phyloP scores from a whole-genome alignment of 192 early-diverging fungal genomes.

The Umbelopsis sp. region DNA sequence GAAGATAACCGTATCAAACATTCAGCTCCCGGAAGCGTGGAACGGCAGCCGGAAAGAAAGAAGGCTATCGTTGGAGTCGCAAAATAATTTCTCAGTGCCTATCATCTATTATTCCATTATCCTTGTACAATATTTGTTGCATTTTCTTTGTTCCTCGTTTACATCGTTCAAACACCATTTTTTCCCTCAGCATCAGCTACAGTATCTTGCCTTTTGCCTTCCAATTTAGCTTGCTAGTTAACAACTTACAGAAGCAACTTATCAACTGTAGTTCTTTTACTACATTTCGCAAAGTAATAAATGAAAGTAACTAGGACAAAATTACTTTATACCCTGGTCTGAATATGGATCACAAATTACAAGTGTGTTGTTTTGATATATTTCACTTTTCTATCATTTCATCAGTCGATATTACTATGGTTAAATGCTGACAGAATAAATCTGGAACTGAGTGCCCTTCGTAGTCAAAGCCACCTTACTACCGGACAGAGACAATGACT shows the following conservation, averaged over 20 bases:
- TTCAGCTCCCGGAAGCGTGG: constrained; percentile 57
- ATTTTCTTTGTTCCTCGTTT: too few relatives aligned
- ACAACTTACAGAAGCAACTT: too few relatives aligned
- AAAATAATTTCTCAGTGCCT: constrained; percentile 40
- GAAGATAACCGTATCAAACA: constrained; percentile 93
- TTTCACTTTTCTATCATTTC: background rate
- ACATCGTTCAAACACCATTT: background rate
- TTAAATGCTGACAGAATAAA: background rate
- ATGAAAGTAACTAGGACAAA: too few relatives aligned
- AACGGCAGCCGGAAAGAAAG: constrained; percentile 70
- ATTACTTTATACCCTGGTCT: too few relatives aligned
- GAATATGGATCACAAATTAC: too few relatives aligned
- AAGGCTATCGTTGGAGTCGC: constrained; percentile 70
- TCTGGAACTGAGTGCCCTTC: background rate
- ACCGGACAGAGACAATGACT: background rate
- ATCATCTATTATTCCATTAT: background rate
- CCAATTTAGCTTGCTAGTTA: too few relatives aligned
- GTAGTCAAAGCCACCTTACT: background rate
- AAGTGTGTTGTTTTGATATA: too few relatives aligned
- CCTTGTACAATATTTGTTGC: constrained; percentile 15
- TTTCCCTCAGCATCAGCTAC: background rate
- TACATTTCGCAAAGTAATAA: too few relatives aligned
- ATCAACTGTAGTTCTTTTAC: too few relatives aligned
- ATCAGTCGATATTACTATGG: background rate
- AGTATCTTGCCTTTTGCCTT: background rate